Evolutionary conservation across 495 filamentous ascomycete genomes (phyloP), one percentile per base, ranked within the genome.

Genomic region (Aspergillus nanangensis): DNA sequence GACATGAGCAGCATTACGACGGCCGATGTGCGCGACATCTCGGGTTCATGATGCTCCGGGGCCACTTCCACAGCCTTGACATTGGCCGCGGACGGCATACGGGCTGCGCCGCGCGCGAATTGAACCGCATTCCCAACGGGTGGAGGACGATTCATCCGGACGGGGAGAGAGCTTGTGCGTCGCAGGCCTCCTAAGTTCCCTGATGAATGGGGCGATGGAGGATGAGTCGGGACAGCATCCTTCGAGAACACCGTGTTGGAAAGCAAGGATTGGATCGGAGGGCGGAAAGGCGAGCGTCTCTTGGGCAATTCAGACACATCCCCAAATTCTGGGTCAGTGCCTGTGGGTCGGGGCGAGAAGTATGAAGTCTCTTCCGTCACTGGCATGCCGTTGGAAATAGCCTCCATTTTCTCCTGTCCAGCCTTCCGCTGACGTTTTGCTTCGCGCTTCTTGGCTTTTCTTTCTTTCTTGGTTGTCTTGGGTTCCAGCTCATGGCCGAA

Each of bases 91-190:
- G 38, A 38, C 11, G 65, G 51, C 41, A 56, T 44, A n/a, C 66
- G 65, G 9, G 65, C 58, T 21, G 65, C 68, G 17, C 61, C 66
- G 10, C 68, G 57, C 8, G 66, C 68, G 24, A 67, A 70, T 18
- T 64, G 62, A 13, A 72, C 66, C 50, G 60, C 73, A 55, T 62
- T 66, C 29, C 66, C 58, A 38, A 58, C 58, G 4, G 60, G 56
- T 21, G 63, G 70, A 40, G 59, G 47, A 40, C 80, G 78, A 56
- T 77, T 81, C 22, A 87, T 77, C 13, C 78, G 73, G 49, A 83
- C 83, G 0, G 90, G 90, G 3, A 94, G 74, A 1, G 90, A 95
- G 56, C 80, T 86, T 22, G 87, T 88, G 36, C 90, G 78, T 24
- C 86, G 83, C 10, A 94, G 77, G 22, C 79, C 79, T 44, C 77